Conservation (phyloP, 2,329 filamentous ascomycete species). For the Mariannaea sp. region DNA sequence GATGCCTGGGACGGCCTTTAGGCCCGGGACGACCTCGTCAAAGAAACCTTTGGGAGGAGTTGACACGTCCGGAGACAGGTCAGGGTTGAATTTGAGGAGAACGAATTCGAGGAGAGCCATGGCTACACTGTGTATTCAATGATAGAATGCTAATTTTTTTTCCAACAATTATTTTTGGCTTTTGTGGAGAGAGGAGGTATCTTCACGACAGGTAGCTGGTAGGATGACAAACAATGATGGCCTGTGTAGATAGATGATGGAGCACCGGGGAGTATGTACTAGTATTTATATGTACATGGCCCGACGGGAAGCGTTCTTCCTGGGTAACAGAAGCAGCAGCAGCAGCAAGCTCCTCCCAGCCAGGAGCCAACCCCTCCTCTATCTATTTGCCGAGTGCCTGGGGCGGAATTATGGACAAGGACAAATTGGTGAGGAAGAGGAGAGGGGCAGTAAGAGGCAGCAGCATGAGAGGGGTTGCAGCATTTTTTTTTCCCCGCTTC, state of each 20-base stretch:
- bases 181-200: background rate
- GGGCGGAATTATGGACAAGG: background rate
- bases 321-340: too few species aligned
- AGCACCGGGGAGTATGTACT: background rate
- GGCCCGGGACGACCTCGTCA: constrained; percentile 32
- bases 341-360: background rate
- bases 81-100: constrained; percentile 41
- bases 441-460: too few species aligned
- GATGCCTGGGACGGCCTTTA: constrained; percentile 42
- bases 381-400: background rate
- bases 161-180: background rate
- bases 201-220: too few species aligned
- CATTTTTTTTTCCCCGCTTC: background rate
- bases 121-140: constrained; percentile 4
- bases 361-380: background rate
- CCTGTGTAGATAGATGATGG: background rate
- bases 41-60: constrained; percentile 36
- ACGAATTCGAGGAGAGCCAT: constrained; percentile 42
- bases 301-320: background rate
- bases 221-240: background rate
- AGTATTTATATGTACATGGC: background rate
- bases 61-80: constrained; percentile 32
- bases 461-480: too few species aligned
- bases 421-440: background rate
- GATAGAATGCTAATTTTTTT: background rate